Conservation (phyloP, 352 stramenopile genomes). For the Globisporangium emineosum region DNA sequence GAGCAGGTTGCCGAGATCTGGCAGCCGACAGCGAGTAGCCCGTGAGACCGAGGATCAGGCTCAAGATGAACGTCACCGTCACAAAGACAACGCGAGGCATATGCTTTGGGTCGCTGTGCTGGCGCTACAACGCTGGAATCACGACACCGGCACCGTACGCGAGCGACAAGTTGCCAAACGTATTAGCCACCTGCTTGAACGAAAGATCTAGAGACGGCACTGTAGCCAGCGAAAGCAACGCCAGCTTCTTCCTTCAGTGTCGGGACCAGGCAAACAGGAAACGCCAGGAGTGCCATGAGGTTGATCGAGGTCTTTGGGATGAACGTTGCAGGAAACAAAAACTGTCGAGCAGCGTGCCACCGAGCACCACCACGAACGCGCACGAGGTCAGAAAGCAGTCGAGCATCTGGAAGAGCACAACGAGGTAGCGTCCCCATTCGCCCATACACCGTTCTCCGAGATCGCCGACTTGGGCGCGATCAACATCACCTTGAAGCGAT, state of each 20-base stretch:
- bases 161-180: conserved; percentile 29
- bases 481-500: conserved; percentile 24
- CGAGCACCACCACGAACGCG: conserved; percentile 25
- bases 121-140: conserved; percentile 25
- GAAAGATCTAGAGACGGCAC: conserved; percentile 17
- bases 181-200: conserved; percentile 22
- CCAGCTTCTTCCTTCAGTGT: conserved; percentile 27
- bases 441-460: conserved; percentile 31
- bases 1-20: conserved; percentile 42
- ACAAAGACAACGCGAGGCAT: conserved; percentile 35
- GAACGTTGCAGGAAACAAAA: conserved; percentile 22
- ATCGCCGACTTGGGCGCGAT: conserved; percentile 20
- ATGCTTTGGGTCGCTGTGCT: conserved; percentile 23
- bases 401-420: conserved; percentile 19
- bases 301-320: conserved; percentile 24
- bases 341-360: conserved; percentile 19
- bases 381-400: conserved; percentile 19
- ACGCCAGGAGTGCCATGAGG: conserved; percentile 21
- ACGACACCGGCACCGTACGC: conserved; percentile 29
- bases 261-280: conserved; percentile 24
- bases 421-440: conserved; percentile 20
- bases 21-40: conserved; percentile 47
- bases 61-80: conserved; percentile 39
- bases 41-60: conserved; percentile 29
- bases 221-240: conserved; percentile 21